These are phyloP conservation scores for Balamuthia mandrillaris DNA, from an alignment of 208 protist genomes.

Conservation along the genomic window DNA sequence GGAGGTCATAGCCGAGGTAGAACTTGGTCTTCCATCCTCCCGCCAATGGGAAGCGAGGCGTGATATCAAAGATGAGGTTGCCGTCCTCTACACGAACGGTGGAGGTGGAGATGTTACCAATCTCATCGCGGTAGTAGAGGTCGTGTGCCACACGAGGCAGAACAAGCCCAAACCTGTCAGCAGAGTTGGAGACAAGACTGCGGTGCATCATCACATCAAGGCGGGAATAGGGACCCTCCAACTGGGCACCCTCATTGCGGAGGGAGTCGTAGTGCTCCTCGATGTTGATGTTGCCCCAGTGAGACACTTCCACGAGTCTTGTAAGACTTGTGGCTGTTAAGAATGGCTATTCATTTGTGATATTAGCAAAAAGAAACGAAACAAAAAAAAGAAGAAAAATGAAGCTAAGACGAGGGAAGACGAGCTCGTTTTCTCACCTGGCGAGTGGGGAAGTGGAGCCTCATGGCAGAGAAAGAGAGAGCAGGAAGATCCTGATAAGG, in stretches of 20 bases:
- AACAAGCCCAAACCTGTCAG: slow-evolving; percentile 36
- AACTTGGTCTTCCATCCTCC: slow-evolving; percentile 72
- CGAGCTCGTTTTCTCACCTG: background rate
- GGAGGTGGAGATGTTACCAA: slow-evolving; percentile 74
- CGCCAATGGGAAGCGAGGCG: slow-evolving; percentile 69
- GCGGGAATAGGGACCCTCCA: slow-evolving; percentile 61
- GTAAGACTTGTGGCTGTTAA: background rate
- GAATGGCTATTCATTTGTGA: background rate
- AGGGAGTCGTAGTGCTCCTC: slow-evolving; percentile 57
- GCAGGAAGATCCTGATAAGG: slow-evolving; percentile 56
- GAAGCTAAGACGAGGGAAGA: background rate
- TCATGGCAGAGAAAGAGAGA: background rate
- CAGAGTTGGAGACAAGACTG: background rate
- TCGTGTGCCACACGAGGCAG: slow-evolving; percentile 53
- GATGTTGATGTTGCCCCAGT: slow-evolving; percentile 66
- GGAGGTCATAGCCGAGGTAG: slow-evolving; percentile 68
- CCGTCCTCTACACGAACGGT: background rate
- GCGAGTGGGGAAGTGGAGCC: slow-evolving; percentile 66
- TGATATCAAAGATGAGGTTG: slow-evolving; percentile 50
- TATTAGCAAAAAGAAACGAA: background rate
- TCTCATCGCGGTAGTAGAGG: slow-evolving; percentile 71
- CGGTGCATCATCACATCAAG: slow-evolving; percentile 54
- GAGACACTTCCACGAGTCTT: slow-evolving; percentile 40
- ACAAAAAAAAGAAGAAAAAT: background rate
- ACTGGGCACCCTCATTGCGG: slow-evolving; percentile 48